Evolutionary conservation across 1,284 basidiomycete genomes (phyloP).

Genomic region (Cutaneotrichosporon dermatis): DNA sequence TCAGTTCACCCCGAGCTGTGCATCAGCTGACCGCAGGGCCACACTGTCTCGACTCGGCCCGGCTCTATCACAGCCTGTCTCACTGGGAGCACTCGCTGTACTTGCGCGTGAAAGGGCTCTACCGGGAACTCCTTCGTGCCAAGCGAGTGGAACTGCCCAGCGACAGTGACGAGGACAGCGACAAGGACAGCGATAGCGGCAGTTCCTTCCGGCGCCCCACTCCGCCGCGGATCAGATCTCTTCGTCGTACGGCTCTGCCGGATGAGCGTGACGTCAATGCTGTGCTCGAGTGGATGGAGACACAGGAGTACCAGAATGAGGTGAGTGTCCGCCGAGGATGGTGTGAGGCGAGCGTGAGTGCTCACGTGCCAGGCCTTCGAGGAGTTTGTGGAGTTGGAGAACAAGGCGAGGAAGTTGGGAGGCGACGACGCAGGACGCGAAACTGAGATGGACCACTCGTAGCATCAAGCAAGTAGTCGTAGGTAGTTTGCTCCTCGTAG

Average conservation of each 20-base stretch:
- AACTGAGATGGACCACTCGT: no score
- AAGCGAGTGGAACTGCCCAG: background rate
- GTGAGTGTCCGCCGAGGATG: no score
- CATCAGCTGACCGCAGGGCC: background rate
- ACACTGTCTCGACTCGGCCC: background rate
- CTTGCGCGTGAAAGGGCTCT: background rate
- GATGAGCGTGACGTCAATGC: constrained; percentile 2
- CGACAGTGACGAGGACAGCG: background rate
- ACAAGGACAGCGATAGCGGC: no score
- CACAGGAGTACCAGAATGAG: background rate
- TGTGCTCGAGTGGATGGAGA: constrained; percentile 7
- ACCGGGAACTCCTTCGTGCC: constrained; percentile 7
- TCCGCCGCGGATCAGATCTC: no score
- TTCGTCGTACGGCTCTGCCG: background rate
- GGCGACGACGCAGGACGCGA: no score
- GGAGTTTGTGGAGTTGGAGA: no score
- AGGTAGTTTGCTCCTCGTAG: no score
- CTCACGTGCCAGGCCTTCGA: no score
- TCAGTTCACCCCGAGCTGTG: background rate
- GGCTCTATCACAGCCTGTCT: constrained; percentile 2
- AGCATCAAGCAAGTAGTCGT: no score
- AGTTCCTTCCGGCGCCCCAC: no score
- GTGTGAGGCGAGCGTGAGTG: no score
- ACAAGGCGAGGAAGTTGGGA: no score
- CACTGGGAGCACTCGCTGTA: constrained; percentile 10